Percentiles rank a stretch among this genome's conserved stretches.
Evolutionary conservation across 2,329 filamentous ascomycete genomes (phyloP).

Genomic region (Diaporthe amygdali): DNA sequence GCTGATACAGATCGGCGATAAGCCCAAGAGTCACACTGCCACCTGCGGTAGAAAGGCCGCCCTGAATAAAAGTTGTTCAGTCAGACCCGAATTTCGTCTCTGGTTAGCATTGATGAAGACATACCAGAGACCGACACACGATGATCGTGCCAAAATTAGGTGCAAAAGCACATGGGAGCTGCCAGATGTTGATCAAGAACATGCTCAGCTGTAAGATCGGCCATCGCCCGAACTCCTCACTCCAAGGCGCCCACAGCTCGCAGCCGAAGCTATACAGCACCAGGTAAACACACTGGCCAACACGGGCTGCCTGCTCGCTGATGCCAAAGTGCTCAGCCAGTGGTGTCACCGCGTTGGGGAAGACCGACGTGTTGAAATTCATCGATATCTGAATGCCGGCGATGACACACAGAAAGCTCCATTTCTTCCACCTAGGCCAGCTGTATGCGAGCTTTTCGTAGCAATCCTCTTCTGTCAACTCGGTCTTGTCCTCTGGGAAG

Average conservation of each 20-base stretch:
- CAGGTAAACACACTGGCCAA: constrained; percentile 54
- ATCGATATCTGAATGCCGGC: constrained; percentile 60
- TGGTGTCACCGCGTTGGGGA: constrained; percentile 52
- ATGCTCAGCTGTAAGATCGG: constrained; percentile 55
- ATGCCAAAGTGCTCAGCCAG: constrained; percentile 51
- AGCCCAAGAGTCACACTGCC: constrained; percentile 70
- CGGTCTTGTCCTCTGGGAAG: constrained; percentile 36
- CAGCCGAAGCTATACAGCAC: constrained; percentile 56
- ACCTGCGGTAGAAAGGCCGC: constrained; percentile 66
- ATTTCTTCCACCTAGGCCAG: constrained; percentile 54
- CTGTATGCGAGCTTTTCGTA: constrained; percentile 50
- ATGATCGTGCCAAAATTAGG: constrained; percentile 47
- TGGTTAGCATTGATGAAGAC: fast-evolving
- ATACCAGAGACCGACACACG: constrained; percentile 47
- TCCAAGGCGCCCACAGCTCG: constrained; percentile 60
- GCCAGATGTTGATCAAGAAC: constrained; percentile 59
- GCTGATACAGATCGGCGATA: constrained; percentile 66
- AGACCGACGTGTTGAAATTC: constrained; percentile 61
- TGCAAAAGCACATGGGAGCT: constrained; percentile 50
- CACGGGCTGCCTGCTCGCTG: constrained; percentile 50
- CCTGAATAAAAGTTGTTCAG: background rate
- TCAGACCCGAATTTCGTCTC: background rate
- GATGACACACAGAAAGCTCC: constrained; percentile 55
- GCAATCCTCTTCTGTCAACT: constrained; percentile 52
- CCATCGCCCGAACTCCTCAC: constrained; percentile 58